Conservation (phyloP, 1,284 basidiomycete genomes). For the Cutaneotrichosporon mucoides region DNA sequence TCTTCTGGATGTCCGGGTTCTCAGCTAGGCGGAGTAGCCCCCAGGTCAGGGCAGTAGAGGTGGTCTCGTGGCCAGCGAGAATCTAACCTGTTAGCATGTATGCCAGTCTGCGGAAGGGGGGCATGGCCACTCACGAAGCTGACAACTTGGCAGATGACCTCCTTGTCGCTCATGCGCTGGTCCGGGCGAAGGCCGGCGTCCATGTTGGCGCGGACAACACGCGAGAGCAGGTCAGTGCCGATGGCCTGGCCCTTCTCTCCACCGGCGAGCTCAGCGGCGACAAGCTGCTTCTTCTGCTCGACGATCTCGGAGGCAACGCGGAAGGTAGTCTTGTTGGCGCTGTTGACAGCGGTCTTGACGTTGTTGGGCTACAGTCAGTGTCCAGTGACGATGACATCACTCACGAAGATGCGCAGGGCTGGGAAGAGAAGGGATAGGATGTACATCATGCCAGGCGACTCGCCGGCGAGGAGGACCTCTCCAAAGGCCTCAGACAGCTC, state of each 20-base stretch:
- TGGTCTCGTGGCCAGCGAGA: conserved; percentile 68
- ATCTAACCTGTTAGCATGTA: conserved; percentile 22
- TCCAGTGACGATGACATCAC: background rate
- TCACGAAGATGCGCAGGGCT: conserved; percentile 41
- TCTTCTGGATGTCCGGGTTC: conserved; percentile 56
- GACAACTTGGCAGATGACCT: conserved; percentile 69
- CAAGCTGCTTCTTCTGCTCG: background rate
- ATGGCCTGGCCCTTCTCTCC: conserved; percentile 50
- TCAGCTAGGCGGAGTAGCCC: conserved; percentile 62
- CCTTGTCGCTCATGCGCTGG: conserved; percentile 60
- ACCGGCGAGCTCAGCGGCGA: background rate
- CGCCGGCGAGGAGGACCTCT: conserved; percentile 30
- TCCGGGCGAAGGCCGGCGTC: conserved; percentile 54
- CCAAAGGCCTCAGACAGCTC: conserved; percentile 36
- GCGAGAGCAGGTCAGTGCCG: conserved; percentile 21
- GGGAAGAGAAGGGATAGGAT: conserved; percentile 63
- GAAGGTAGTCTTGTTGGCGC: background rate
- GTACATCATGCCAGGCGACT: conserved; percentile 53
- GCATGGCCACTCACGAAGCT: conserved; percentile 58
- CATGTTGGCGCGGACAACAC: conserved; percentile 56
- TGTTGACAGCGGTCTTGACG: background rate
- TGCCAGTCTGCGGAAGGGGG: too few relatives aligned
- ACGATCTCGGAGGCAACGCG: background rate
- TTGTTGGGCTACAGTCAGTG: conserved; percentile 2
- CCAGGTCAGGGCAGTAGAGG: conserved; percentile 67